phyloP scores from a whole-genome alignment of 2,329 filamentous ascomycete species.

The Diaporthe citri region DNA sequence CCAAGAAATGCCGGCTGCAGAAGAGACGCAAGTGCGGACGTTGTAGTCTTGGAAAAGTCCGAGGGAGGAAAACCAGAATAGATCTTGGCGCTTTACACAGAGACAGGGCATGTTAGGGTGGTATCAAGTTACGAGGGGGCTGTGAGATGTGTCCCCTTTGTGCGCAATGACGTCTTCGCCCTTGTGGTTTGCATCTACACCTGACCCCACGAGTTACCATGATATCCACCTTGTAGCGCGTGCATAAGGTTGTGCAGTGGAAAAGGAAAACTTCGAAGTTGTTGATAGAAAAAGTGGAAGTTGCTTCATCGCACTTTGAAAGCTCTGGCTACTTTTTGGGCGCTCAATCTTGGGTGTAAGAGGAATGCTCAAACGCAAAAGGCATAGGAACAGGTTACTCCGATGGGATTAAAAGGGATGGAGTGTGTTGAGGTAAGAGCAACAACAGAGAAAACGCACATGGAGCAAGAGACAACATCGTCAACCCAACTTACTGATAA shows the following conservation, averaged over 20 bases:
- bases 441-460: background rate
- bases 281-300: background rate
- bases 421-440: background rate
- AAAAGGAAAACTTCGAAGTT: background rate
- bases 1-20: background rate
- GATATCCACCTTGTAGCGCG: too few relatives aligned
- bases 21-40: background rate
- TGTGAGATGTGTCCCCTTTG: background rate
- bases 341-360: too few relatives aligned
- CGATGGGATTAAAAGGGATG: background rate
- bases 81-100: background rate
- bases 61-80: background rate
- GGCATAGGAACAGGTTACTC: too few relatives aligned
- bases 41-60: background rate
- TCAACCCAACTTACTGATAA: too few relatives aligned
- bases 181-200: background rate
- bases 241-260: background rate
- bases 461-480: too few relatives aligned
- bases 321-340: too few relatives aligned
- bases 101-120: background rate
- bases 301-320: background rate
- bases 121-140: background rate
- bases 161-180: background rate
- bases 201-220: too few relatives aligned
- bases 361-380: too few relatives aligned